Evolutionary conservation across 2,329 filamentous ascomycete genomes (phyloP).

Genomic region (Scytalidium sp.): DNA sequence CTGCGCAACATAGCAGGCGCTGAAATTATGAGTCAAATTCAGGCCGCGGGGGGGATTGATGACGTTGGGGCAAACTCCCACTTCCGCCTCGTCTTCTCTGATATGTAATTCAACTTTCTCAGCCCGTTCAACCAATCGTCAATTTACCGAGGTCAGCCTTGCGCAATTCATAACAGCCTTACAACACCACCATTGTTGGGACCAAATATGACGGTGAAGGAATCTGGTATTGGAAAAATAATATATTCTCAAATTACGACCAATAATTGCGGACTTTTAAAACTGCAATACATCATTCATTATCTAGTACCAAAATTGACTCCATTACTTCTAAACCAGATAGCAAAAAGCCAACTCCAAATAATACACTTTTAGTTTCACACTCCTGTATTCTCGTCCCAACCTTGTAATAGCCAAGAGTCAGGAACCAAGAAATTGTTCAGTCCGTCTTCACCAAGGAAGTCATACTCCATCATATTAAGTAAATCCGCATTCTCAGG

Average conservation of each 20-base stretch:
- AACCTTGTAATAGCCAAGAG: conserved; percentile 1
- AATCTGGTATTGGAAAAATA: too few species aligned
- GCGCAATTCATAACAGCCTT: not conserved
- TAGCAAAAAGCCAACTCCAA: too few species aligned
- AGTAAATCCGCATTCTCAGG: not conserved
- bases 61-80: not conserved
- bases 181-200: too few species aligned
- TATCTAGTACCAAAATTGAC: too few species aligned
- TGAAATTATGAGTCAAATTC: not conserved
- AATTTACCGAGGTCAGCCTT: not conserved
- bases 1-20: not conserved
- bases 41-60: not conserved
- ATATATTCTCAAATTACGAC: too few species aligned
- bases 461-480: not conserved
- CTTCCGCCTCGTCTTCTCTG: not conserved
- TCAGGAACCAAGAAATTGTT: not conserved
- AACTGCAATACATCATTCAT: too few species aligned
- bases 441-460: not conserved
- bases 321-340: too few species aligned
- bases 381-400: not conserved
- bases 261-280: too few species aligned
- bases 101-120: not conserved
- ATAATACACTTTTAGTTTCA: too few species aligned
- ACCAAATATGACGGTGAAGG: too few species aligned
- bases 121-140: not conserved